Conservation (phyloP, 2,329 filamentous ascomycete genomes). For the Cadophora sp. region DNA sequence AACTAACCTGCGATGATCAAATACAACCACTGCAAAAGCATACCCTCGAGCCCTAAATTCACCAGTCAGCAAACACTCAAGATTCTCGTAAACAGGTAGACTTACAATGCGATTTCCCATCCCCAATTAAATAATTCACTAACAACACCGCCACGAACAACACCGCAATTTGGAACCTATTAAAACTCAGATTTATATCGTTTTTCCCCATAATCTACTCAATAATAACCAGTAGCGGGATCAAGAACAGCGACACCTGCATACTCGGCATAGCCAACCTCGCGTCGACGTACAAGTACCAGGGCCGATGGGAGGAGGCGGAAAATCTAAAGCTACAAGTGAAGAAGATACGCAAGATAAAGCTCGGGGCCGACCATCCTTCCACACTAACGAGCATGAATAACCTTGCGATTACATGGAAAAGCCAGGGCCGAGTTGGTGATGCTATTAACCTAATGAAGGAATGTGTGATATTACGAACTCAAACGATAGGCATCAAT, state of each 20-base stretch:
- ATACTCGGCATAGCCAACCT: too few relatives aligned
- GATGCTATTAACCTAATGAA: too few relatives aligned
- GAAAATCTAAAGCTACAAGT: too few relatives aligned
- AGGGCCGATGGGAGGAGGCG: too few relatives aligned
- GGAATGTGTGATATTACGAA: too few relatives aligned
- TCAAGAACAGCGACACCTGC: constrained; percentile 83
- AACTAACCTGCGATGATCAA: constrained; percentile 28
- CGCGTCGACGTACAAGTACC: too few relatives aligned
- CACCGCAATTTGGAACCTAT: constrained; percentile 85
- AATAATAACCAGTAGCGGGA: constrained; percentile 79
- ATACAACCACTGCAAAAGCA: constrained; percentile 43
- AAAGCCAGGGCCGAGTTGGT: too few relatives aligned
- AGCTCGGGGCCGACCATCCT: too few relatives aligned
- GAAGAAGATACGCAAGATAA: too few relatives aligned
- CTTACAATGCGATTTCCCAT: constrained; percentile 67
- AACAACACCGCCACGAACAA: constrained; percentile 84
- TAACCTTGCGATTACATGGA: too few relatives aligned
- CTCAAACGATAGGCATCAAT: too few relatives aligned
- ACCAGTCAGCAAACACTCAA: constrained; percentile 49
- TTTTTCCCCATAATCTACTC: constrained; percentile 77
- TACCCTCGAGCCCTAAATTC: constrained; percentile 49
- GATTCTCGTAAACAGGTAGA: constrained; percentile 65
- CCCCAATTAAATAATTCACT: constrained; percentile 84
- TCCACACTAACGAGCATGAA: too few relatives aligned
- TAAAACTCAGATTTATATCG: constrained; percentile 71